These are phyloP conservation scores for Hortiboletus rubellus DNA, from an alignment of 1,284 basidiomycete species.

Conservation along the genomic window DNA sequence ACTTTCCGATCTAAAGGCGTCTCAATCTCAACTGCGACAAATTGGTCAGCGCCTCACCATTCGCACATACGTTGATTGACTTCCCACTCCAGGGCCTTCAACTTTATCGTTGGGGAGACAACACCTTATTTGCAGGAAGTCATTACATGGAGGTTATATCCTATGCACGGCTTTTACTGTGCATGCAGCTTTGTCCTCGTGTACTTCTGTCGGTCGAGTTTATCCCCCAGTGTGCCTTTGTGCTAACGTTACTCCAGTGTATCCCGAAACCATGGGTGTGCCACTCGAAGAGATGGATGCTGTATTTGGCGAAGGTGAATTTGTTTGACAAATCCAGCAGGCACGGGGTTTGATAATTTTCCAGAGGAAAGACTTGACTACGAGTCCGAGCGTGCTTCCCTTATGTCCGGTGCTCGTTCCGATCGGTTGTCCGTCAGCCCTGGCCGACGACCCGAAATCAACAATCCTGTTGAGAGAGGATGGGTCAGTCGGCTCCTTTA, in stretches of 20 bases:
- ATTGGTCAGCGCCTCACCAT: conserved; percentile 33
- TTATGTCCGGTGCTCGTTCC: conserved; percentile 45
- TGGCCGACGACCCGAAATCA: conserved; percentile 28
- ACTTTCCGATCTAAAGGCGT: conserved; percentile 92
- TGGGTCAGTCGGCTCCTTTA: conserved; percentile 57
- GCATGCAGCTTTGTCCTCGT: conserved; percentile 83
- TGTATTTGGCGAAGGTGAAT: conserved; percentile 75
- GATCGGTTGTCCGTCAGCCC: conserved; percentile 39
- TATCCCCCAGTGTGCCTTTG: not conserved
- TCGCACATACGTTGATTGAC: conserved; percentile 34
- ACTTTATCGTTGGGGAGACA: conserved; percentile 86
- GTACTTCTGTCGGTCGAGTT: conserved; percentile 62
- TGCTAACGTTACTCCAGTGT: conserved; percentile 48
- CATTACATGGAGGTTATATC: conserved; percentile 92
- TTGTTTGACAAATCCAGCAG: not conserved
- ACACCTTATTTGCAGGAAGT: conserved; percentile 89
- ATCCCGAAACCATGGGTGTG: conserved; percentile 80
- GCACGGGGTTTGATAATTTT: conserved; percentile 37
- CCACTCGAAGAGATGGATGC: conserved; percentile 83
- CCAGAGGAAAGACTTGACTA: conserved; percentile 66
- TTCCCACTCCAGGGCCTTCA: conserved; percentile 67
- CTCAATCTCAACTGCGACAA: conserved; percentile 85
- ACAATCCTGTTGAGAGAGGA: conserved; percentile 31
- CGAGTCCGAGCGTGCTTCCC: conserved; percentile 67
- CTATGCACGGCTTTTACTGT: conserved; percentile 96